Evolutionary conservation across 495 filamentous ascomycete species (phyloP), one percentile per base, ranked within the genome.

Genomic region (Trichoderma asperelloides): DNA sequence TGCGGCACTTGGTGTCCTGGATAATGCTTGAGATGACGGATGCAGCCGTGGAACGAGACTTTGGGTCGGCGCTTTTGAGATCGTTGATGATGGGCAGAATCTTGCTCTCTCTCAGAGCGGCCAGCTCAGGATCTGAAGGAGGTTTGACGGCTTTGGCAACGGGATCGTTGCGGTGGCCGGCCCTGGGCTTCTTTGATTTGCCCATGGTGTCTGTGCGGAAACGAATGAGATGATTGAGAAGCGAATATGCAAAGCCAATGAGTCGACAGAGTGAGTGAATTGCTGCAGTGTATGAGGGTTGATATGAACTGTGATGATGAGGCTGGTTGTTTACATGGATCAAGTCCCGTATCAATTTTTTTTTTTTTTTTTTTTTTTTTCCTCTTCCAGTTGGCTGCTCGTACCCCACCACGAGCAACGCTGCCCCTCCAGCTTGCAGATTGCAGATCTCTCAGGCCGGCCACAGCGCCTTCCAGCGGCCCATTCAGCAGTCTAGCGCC

Each of bases 21-120:
- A 88, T 79, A 16, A 88, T 84, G 70, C 85, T 86, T 47, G 80
- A 77, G 41, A 87, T 81, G 30, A 83, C 83, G 49, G 72, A 71
- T 5, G 85, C 81, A 12, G 86, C 86, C 12, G 77, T 69, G 6
- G 80, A 81, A 66, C 85, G 76, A 11, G 75, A 78, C 69, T 84
- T 86, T 3, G 82, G 70, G n/a, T 86, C 81, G 62, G 79, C 66
- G 70, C 82, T 85, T 68, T 84, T 76, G 12, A 88, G 74, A 66
- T 85, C 79, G 66, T 79, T 83, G 30, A 88, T 68, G 5, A 85
- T 78, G 21, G 86, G 86, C 57, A 88, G 71, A 69, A 88, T 85
- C 68, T 76, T 80, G 71, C 78, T 73, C 65, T 87, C 84, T 23
- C 85, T 78, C 40, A 88, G 76, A 15, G 81, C 82, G 45, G 81